A percentile compares a stretch with the other conserved stretches of the same genome.
Evolutionary conservation across 1,139 yeast genomes (phyloP).

Genomic region (Nakaseomyces delphensis): DNA sequence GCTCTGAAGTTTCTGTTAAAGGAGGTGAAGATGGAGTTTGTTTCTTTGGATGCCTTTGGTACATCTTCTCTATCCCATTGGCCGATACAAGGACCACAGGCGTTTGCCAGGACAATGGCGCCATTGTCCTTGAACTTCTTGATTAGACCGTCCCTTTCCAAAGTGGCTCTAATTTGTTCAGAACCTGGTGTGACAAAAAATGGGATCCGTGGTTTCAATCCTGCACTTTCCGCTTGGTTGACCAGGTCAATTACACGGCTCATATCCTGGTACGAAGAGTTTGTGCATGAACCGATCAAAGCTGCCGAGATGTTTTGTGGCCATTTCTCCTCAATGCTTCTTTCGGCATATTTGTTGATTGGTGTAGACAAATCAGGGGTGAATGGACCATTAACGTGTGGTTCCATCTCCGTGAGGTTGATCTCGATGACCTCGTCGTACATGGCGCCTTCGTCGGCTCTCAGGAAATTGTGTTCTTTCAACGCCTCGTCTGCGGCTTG

Average conservation of each 20-base stretch:
- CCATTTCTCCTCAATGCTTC: slow-evolving; percentile 65
- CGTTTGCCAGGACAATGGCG: slow-evolving; percentile 87
- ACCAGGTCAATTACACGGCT: slow-evolving; percentile 85
- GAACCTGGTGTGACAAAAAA: slow-evolving; percentile 96
- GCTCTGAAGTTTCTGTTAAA: slow-evolving; percentile 96
- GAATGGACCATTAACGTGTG: slow-evolving; percentile 89
- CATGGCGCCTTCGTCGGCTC: slow-evolving; percentile 73
- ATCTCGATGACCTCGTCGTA: slow-evolving; percentile 81
- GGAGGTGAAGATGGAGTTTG: slow-evolving; percentile 84
- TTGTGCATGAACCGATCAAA: slow-evolving; percentile 94
- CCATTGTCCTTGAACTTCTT: slow-evolving; percentile 75
- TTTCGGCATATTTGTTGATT: slow-evolving; percentile 57
- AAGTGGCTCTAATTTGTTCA: slow-evolving; percentile 96
- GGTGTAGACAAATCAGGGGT: slow-evolving; percentile 93
- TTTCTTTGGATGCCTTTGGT: slow-evolving; percentile 54
- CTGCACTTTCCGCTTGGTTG: slow-evolving; percentile 72
- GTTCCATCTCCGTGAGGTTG: slow-evolving; percentile 67
- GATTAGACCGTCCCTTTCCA: slow-evolving; percentile 86
- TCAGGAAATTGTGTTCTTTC: slow-evolving; percentile 49
- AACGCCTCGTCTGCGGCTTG: slow-evolving; percentile 65
- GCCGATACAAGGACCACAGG: slow-evolving; percentile 99
- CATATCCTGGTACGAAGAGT: slow-evolving; percentile 97
- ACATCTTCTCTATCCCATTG: slow-evolving; percentile 87
- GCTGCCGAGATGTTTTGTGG: slow-evolving; percentile 80
- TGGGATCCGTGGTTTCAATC: slow-evolving; percentile 85